Percentiles rank a stretch among this genome's conserved stretches.
These are phyloP conservation scores for Creolimax fragrantissima DNA, from an alignment of 78 protist species.

Conservation along the genomic window DNA sequence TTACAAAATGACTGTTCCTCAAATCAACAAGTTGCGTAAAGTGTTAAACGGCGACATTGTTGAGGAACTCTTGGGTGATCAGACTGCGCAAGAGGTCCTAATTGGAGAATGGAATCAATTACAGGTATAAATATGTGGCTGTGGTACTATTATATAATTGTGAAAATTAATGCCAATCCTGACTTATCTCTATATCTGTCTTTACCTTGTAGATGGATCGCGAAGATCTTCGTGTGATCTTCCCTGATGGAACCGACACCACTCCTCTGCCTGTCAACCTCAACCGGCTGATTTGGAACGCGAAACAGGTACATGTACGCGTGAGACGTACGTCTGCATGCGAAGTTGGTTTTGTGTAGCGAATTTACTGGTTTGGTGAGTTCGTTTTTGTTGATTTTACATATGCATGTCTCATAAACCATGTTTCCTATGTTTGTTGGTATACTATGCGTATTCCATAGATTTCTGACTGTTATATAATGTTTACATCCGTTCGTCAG, in stretches of 20 bases:
- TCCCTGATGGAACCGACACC: conserved; percentile 27
- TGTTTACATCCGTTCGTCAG: background rate
- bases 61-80: background rate
- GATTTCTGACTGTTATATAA: no score
- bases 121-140: no score
- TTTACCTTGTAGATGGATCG: conserved; percentile 59
- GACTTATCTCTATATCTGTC: no score
- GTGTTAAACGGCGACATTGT: conserved; percentile 3
- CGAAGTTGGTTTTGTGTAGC: no score
- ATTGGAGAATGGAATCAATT: conserved; percentile 32
- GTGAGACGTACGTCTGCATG: no score
- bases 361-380: no score
- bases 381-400: no score
- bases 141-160: no score
- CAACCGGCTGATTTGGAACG: conserved; percentile 69
- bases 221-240: conserved; percentile 29
- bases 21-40: background rate
- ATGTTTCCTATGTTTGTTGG: no score
- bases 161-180: no score
- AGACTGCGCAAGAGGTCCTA: background rate
- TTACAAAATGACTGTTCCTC: background rate
- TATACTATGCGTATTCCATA: no score
- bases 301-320: conserved; percentile 24
- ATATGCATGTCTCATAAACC: no score
- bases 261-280: conserved; percentile 74